phyloP scores from a whole-genome alignment of 2,329 filamentous ascomycete species.

The Zymoseptoria crescenta region DNA sequence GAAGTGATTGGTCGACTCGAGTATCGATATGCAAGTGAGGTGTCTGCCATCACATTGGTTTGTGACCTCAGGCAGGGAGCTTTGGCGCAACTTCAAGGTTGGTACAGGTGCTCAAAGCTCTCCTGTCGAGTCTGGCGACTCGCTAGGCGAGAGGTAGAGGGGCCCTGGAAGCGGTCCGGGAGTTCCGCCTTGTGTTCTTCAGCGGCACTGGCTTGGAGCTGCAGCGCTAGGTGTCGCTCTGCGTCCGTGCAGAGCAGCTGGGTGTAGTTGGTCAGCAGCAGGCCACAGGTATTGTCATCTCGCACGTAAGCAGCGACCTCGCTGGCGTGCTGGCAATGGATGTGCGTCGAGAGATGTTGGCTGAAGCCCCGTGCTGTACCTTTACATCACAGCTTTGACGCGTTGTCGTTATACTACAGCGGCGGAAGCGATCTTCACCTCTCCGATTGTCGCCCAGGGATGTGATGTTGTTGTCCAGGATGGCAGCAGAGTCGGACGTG shows the following conservation, averaged over 20 bases:
- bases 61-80: neutral
- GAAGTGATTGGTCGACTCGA: neutral
- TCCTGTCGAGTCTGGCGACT: neutral
- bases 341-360: too few species aligned
- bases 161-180: neutral
- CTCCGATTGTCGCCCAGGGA: neutral
- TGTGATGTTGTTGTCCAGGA: neutral
- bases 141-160: neutral
- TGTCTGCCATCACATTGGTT: neutral
- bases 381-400: too few species aligned
- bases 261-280: neutral
- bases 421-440: neutral
- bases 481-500: neutral
- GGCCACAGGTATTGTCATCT: too few species aligned
- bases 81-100: too few species aligned
- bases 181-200: neutral
- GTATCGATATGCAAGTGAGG: neutral
- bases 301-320: too few species aligned
- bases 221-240: neutral
- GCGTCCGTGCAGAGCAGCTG: neutral
- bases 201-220: neutral
- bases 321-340: too few species aligned
- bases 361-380: too few species aligned
- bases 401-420: neutral
- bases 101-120: too few species aligned